Evolutionary conservation across 2,329 filamentous ascomycete genomes (phyloP), one percentile per base, ranked within the genome.

Genomic region (Colletotrichum cereale): DNA sequence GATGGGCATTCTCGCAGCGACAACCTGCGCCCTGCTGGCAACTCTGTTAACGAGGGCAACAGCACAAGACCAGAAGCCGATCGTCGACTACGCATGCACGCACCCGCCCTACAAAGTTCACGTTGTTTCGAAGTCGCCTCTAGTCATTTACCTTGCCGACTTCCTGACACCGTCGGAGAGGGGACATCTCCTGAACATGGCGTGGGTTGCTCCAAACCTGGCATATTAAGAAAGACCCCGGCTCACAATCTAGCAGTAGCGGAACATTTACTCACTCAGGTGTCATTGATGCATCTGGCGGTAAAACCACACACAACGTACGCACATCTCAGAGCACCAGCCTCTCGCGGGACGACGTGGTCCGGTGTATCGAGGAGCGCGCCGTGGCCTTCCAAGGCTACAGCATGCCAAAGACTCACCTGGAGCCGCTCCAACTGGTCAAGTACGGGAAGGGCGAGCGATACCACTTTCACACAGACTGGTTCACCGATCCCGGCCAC

Each of bases 401-500:
- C 67, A 75, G 78, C 11, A 76, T 80, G 2, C 66, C 74, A n/a
- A 80, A 78, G 38, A 69, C 74, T 2, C 79, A 84, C 66, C 79
- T 86, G 12, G 84, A 86, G 77, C 84, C 85, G 0, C 75, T 87
- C 16, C 85, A 86, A 75, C 82, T 86, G 5, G 85, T 86, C 64
- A 82, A 82, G 73, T 87, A 87, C 74, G 82, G 77, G 40, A 72
- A 75, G 14, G 82, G 82, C 18, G 83, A 85, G 74, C 83, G 80
- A 66, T 86, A 85, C 76, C 83, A 86, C 74, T 85, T 83, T 75
- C 86, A 87, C 78, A 86, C 84, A 5, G 86, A 87, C 78, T 87
- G 86, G 85, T 86, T 85, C 78, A 82, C 82, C 5, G 81, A 82
- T 63, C 75, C 79, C 2, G 73, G 77, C 3, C 81, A 84, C 55